Evolutionary conservation across 345 rosid species (phyloP), one percentile per base, ranked within the genome.

Genomic region (Citrus medica): DNA sequence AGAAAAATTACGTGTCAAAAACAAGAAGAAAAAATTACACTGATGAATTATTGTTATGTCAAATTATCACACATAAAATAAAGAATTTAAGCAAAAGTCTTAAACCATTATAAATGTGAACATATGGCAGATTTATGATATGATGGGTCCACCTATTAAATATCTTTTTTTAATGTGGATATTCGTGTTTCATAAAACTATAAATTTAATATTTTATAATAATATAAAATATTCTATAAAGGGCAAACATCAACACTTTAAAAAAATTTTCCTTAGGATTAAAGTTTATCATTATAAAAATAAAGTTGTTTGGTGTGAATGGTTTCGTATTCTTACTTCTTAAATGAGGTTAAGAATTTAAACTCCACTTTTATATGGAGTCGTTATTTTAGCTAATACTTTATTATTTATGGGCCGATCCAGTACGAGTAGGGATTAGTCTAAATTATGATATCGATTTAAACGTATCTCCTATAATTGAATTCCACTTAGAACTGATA

Each of bases 341-440:
- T 30, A 30, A 30, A 0, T 0, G 4, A 30, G 4, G 0, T 30
- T 0, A 30, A 0, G 0, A 0, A 3, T 30, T 30, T 0, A 30
- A 30, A 0, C 0, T 30, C 4, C 0, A 0, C 1, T 30, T 0
- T 30, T 1, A 30, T 30, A 30, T 30, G 0, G 4, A 30, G 4
- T 3, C 1, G 4, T 0, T 0, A 32, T 0, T 32, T 32, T 32
- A 32, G 0, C 0, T 0, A 32, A 0, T 4, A 32, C 0, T 32
- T 32, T 32, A 32, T 4, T 0, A 0, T 32, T 32, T 32, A 32
- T 32, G 2, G 0, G 4, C 0, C 4, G 4, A 3, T 0, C 0
- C 0, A 0, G 0, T 32, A 32, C 0, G 2, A 32, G 0, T 0
- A 0, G 3, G 0, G 0, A 32, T 32, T 32, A 32, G 0, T 32